Base-by-base conservation (phyloP, 495 filamentous ascomycete species). In the Aspergillus bertholletiae region DNA sequence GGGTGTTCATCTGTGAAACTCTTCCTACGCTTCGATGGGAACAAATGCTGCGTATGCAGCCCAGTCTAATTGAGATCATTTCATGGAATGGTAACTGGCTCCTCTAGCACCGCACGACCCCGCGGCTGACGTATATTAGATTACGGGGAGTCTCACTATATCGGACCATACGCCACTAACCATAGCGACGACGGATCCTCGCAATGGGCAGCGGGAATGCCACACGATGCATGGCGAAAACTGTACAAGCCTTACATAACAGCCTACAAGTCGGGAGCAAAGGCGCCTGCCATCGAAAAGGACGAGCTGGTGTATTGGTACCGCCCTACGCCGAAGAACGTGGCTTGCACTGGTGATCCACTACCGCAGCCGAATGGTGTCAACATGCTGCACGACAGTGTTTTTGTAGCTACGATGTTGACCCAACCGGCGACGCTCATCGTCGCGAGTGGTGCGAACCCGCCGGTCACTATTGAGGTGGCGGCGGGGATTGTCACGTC, bases 91-190 rank as follows among this genome's bases (percentile, higher is more conserved):
- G 60, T 59, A 37, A 30, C 20, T 22, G n/a, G n/a, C n/a, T n/a
- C n/a, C n/a, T n/a, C n/a, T n/a, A n/a, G n/a, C n/a, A n/a, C n/a
- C n/a, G n/a, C n/a, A n/a, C n/a, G n/a, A n/a, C n/a, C n/a, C n/a
- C n/a, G n/a, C n/a, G n/a, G n/a, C n/a, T 9, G 6, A 22, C 12
- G 9, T 13, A 24, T 8, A 1, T n/a, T n/a, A 63, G 60, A 88
- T 59, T 86, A 80, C 46, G 83, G 82, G 44, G 84, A 88, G 62
- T 80, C 76, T 3, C 79, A 83, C 44, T 74, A 77, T 43, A 73
- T 74, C 41, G 71, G 71, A 5, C 77, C 79, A 1, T 67, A 76
- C 55, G 77, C 65, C 1, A 73, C 71, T 1, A 65, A 60, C 37
- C 80, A 83, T 60, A 66, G 64, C 13, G 80, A 85, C 27, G 80